These are phyloP conservation scores for Nicotiana otophora DNA, from an alignment of 257 asterid species.

Conservation along the genomic window DNA sequence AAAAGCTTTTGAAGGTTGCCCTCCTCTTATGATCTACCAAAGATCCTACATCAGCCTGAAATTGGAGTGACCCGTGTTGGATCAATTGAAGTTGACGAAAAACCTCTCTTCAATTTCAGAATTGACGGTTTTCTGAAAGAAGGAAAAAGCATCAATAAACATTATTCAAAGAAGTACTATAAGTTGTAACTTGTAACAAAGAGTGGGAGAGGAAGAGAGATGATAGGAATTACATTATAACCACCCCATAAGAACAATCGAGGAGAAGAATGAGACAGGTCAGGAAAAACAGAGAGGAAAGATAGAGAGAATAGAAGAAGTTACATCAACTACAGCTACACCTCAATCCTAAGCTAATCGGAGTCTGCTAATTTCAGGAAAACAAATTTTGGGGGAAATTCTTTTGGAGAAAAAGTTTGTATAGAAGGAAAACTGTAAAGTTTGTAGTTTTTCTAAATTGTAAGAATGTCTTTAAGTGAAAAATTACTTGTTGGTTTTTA, in stretches of 20 bases:
- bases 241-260: constrained; percentile 43
- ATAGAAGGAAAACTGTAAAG: background rate
- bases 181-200: background rate
- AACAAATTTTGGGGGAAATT: background rate
- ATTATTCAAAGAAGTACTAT: background rate
- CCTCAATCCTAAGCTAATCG: background rate
- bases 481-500: background rate
- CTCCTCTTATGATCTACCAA: background rate
- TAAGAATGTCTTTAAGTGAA: background rate
- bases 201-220: background rate
- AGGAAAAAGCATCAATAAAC: constrained; percentile 18
- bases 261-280: constrained; percentile 21
- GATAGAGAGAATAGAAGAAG: constrained; percentile 8
- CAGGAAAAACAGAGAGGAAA: constrained; percentile 21
- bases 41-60: background rate
- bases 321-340: background rate
- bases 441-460: background rate
- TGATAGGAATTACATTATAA: constrained; percentile 4
- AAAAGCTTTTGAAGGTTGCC: background rate
- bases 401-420: background rate
- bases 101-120: constrained; percentile 37
- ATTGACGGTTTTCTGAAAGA: constrained; percentile 38
- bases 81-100: constrained; percentile 47
- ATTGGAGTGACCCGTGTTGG: constrained; percentile 76
- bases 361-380: background rate